These are phyloP conservation scores for Hemerocallis citrina DNA, from an alignment of 106 monocot species.

Conservation along the genomic window DNA sequence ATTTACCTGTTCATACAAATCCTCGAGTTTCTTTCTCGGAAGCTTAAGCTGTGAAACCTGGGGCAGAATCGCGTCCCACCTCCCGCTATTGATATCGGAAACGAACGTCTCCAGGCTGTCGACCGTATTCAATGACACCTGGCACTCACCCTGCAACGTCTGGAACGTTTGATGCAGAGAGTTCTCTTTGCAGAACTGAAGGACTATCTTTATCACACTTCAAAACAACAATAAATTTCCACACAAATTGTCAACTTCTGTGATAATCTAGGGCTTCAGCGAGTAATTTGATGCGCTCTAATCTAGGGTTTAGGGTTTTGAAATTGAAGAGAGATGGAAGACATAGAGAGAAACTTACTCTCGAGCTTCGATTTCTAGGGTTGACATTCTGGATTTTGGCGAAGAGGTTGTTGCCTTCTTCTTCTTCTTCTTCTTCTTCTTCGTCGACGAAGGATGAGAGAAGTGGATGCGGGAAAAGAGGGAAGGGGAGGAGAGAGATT, in stretches of 20 bases:
- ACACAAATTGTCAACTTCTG: background rate
- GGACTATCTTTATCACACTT: constrained; percentile 93
- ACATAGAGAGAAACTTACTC: constrained; percentile 25
- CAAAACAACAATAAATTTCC: constrained; percentile 13
- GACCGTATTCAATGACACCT: constrained; percentile 89
- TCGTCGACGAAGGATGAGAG: too few species aligned
- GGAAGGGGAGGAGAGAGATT: too few species aligned
- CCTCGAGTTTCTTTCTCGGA: constrained; percentile 85
- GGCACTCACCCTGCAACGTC: constrained; percentile 83
- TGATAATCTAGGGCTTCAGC: background rate
- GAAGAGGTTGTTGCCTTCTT: too few species aligned
- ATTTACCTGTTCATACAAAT: constrained; percentile 81
- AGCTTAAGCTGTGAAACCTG: constrained; percentile 91
- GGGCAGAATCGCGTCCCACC: constrained; percentile 87
- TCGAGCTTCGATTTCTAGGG: constrained; percentile 51
- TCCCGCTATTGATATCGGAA: constrained; percentile 76
- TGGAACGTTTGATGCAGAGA: constrained; percentile 89
- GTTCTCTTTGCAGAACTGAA: constrained; percentile 97
- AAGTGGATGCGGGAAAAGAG: too few species aligned
- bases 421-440: too few species aligned
- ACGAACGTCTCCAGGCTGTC: constrained; percentile 88
- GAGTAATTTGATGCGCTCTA: too few species aligned
- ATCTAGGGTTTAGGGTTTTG: constrained; percentile 5
- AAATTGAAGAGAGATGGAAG: background rate
- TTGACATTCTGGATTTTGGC: constrained; percentile 29